Conservation (phyloP, 2,329 filamentous ascomycete genomes). For the Paecilomyces variotii region DNA sequence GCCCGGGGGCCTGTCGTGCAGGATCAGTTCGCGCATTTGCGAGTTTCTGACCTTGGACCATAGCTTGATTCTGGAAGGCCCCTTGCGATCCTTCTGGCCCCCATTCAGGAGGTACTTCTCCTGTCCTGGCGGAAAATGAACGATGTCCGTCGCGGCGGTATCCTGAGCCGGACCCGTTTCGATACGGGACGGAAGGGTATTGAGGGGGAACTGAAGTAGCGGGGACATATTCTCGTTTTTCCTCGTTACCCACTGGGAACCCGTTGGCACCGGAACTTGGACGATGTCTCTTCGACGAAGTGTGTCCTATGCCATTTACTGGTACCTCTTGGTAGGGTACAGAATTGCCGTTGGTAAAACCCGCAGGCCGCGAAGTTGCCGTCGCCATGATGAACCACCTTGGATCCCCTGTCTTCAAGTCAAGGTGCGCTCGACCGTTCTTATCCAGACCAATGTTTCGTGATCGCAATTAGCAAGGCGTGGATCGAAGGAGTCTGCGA, state of each 20-base stretch:
- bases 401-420: not conserved
- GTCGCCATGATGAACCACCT: constrained; percentile 10
- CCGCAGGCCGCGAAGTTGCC: constrained; percentile 4
- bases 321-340: constrained; percentile 6
- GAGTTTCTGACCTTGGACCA: not conserved
- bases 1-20: not conserved
- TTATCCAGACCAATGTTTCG: not conserved
- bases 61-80: constrained; percentile 3
- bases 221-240: constrained; percentile 27
- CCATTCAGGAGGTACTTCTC: constrained; percentile 9
- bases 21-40: constrained; percentile 1
- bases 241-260: constrained; percentile 5
- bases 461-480: not conserved
- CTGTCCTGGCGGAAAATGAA: constrained; percentile 20
- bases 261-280: not conserved
- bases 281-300: constrained; percentile 14
- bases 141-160: constrained; percentile 8
- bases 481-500: not conserved
- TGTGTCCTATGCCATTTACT: constrained; percentile 12
- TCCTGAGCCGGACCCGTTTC: constrained; percentile 30
- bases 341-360: constrained; percentile 5
- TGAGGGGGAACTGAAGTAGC: constrained; percentile 55
- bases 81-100: not conserved
- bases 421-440: not conserved
- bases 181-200: constrained; percentile 52